Evolutionary conservation across 1,284 basidiomycete genomes (phyloP), one percentile per base, ranked within the genome.

Genomic region (Fistulinella cinereoalba): DNA sequence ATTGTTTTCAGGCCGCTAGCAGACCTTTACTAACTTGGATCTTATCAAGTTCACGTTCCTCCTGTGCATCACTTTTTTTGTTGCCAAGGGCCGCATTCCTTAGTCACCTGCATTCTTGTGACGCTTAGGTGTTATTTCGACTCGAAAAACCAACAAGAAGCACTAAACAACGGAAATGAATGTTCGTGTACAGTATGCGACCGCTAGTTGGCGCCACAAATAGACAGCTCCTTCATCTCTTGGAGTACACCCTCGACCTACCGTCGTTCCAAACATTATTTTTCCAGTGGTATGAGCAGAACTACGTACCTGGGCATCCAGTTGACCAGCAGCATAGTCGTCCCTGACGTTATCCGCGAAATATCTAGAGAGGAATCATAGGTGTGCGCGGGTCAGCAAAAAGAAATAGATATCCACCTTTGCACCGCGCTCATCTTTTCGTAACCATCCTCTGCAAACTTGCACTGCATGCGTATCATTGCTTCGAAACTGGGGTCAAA

Each of bases 401-500:
- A 4, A 13, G 41, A 25, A 39, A n/a, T 3, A 37, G 12, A 8
- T 16, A 62, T 71, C 33, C 53, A 88, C 81, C 94, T 75, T 68
- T 99, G 97, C 4, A 99, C 97, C 37, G 92, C 88, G 37, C 94
- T 91, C 46, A 99, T 78, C 72, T 97, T 98, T 72, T 99, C 95
- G 66, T 99, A 99, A 0, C 92, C 97, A 60, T 98, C 95, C 66
- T 97, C 91, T 1, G 95, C 93, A 62, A 97, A 97, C 61, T 94
- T 93, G 63, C 91, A 83, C 67, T 99, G 96, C 80, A 97, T 92
- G 34, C 97, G 81, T 58, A 97, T 92, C 96, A 99, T 98, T 27
- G 96, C 92, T 69, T 99, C 97, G 66, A 99, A 98, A 56, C 90
- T 94, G 1, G 97, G 97, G 67, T 99, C 96, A 52, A 99, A 91